phyloP scores from a whole-genome alignment of 352 stramenopile genomes.

The Phytopythium mirpurense region DNA sequence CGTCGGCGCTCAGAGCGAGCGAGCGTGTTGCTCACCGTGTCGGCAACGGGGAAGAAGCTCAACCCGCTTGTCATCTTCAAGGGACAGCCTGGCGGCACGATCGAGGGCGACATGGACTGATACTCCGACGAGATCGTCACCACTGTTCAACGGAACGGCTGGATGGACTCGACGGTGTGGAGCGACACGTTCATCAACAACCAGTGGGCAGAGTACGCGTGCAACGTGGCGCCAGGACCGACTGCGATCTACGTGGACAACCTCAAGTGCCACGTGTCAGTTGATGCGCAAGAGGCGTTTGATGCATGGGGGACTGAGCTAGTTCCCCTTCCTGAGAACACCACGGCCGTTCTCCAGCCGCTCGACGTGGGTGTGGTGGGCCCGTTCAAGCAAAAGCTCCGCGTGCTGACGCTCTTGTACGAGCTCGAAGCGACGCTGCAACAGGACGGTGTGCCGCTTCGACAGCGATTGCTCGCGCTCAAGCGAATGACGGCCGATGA shows the following conservation, averaged over 20 bases:
- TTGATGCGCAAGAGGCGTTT: constrained; percentile 10
- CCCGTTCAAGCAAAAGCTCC: constrained; percentile 20
- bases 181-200: constrained; percentile 7
- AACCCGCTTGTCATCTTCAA: constrained; percentile 16
- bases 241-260: constrained; percentile 20
- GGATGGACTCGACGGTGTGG: constrained; percentile 19
- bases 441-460: constrained; percentile 4
- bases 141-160: constrained; percentile 19
- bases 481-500: constrained; percentile 1
- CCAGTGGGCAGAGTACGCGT: constrained; percentile 9
- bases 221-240: not conserved
- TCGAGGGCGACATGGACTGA: constrained; percentile 10
- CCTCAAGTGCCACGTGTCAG: constrained; percentile 19
- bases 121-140: constrained; percentile 6
- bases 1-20: constrained; percentile 5
- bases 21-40: constrained; percentile 13
- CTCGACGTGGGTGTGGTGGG: constrained; percentile 22
- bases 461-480: constrained; percentile 9
- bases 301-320: constrained; percentile 15
- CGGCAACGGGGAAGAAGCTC: constrained; percentile 13
- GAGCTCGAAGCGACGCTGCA: constrained; percentile 3
- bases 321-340: constrained; percentile 15
- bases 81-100: constrained; percentile 8
- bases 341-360: constrained; percentile 15
- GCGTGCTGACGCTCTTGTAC: constrained; percentile 3